phyloP scores from a whole-genome alignment of 352 stramenopile species.

The Globisporangium sylvaticum region DNA sequence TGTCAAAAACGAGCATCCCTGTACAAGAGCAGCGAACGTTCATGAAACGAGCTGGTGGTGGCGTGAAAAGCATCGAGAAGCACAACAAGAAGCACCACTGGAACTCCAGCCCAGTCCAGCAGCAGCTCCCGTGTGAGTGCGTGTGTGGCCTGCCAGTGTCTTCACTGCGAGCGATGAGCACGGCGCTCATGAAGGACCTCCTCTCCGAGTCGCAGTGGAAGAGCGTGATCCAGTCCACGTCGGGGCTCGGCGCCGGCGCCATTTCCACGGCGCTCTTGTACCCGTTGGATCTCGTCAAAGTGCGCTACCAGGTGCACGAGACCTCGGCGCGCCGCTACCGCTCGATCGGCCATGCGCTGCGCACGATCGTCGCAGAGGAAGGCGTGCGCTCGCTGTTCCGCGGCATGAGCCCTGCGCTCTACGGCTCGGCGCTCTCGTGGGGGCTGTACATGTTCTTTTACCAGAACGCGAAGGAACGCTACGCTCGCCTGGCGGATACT shows the following conservation, averaged over 20 bases:
- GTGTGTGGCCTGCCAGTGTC: neutral
- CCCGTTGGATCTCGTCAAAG: conserved; percentile 97
- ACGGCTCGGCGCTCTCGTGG: conserved; percentile 95
- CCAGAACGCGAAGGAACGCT: conserved; percentile 91
- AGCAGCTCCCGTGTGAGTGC: neutral
- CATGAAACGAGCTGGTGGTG: conserved; percentile 11
- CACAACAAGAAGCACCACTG: neutral
- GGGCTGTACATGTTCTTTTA: conserved; percentile 99
- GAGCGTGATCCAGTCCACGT: conserved; percentile 59
- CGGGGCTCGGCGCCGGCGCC: conserved; percentile 69
- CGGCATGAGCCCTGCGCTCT: conserved; percentile 93
- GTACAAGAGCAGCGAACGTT: conserved; percentile 8
- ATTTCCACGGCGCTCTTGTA: conserved; percentile 89
- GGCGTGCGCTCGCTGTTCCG: conserved; percentile 89
- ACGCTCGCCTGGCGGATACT: conserved; percentile 64
- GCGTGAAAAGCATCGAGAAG: conserved; percentile 11
- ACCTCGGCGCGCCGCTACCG: conserved; percentile 59
- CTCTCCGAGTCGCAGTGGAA: conserved; percentile 62
- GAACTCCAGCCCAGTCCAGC: neutral
- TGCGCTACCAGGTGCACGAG: conserved; percentile 96
- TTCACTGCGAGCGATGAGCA: conserved; percentile 9
- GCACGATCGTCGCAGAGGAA: conserved; percentile 80
- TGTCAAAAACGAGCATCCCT: neutral
- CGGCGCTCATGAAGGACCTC: conserved; percentile 31
- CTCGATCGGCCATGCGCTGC: conserved; percentile 69